Conservation (phyloP, 257 asterid genomes). For the Fraxinus anomala region DNA sequence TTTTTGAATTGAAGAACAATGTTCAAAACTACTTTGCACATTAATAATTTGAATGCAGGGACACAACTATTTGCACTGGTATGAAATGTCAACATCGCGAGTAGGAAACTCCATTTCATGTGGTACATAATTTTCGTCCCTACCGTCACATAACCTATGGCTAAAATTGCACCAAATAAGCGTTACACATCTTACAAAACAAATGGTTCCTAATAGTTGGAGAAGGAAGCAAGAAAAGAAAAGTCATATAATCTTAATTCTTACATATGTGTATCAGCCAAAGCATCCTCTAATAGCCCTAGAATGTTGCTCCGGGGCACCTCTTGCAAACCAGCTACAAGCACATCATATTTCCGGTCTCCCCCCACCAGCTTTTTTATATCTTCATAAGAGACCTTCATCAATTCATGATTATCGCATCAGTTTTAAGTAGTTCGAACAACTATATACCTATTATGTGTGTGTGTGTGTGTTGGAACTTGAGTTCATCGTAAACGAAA, state of each 20-base stretch:
- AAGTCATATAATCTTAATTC: not conserved
- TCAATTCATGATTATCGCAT: not conserved
- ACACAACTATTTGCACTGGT: not conserved
- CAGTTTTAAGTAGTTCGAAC: not conserved
- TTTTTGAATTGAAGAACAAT: not conserved
- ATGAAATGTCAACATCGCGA: not conserved
- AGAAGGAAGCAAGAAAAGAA: not conserved
- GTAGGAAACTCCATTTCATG: not conserved
- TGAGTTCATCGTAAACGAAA: not conserved
- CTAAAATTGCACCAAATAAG: not conserved
- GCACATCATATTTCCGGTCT: constrained; percentile 52
- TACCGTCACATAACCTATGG: not conserved
- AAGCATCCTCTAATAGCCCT: constrained; percentile 43
- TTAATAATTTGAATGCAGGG: not conserved
- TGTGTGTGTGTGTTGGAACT: not conserved
- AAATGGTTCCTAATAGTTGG: not conserved
- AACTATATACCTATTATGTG: not conserved
- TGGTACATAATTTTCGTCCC: constrained; percentile 1
- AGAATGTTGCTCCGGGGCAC: constrained; percentile 50
- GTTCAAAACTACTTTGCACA: not conserved
- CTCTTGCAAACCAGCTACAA: constrained; percentile 75
- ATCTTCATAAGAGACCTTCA: constrained; percentile 55
- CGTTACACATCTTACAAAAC: not conserved
- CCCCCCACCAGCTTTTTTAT: constrained; percentile 49
- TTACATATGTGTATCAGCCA: constrained; percentile 54